Evolutionary conservation across 352 stramenopile species (phyloP).

Genomic region (Globisporangium alternatum): DNA sequence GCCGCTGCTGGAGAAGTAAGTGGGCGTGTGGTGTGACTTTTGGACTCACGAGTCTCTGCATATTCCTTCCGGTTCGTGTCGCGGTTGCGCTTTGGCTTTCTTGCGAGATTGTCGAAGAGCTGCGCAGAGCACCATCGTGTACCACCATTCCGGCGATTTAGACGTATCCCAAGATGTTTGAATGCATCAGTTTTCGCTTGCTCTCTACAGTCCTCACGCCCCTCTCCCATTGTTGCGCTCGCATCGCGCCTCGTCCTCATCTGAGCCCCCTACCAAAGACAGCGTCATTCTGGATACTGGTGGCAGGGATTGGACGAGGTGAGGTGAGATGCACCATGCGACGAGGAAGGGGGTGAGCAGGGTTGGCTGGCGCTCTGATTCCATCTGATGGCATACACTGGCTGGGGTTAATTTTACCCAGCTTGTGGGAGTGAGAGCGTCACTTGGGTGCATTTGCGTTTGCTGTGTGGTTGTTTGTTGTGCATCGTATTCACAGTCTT

Average conservation of each 20-base stretch:
- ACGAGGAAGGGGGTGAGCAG: neutral
- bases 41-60: constrained; percentile 5
- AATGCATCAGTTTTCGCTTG: constrained; percentile 3
- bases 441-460: neutral
- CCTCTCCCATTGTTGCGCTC: neutral
- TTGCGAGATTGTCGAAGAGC: neutral
- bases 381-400: constrained; percentile 5
- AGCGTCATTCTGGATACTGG: neutral
- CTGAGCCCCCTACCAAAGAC: neutral
- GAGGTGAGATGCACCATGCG: neutral
- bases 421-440: neutral
- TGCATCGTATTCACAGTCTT: constrained; percentile 13
- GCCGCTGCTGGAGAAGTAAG: constrained; percentile 56
- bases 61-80: neutral
- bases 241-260: neutral
- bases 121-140: neutral
- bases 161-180: constrained; percentile 5
- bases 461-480: neutral
- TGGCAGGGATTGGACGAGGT: neutral
- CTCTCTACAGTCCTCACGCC: neutral
- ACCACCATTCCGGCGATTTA: constrained; percentile 3
- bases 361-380: neutral
- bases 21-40: constrained; percentile 1
- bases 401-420: constrained; percentile 1
- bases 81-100: neutral